Base-by-base conservation (phyloP, 768 basidiomycete genomes). In the Tubosaeta sp. region DNA sequence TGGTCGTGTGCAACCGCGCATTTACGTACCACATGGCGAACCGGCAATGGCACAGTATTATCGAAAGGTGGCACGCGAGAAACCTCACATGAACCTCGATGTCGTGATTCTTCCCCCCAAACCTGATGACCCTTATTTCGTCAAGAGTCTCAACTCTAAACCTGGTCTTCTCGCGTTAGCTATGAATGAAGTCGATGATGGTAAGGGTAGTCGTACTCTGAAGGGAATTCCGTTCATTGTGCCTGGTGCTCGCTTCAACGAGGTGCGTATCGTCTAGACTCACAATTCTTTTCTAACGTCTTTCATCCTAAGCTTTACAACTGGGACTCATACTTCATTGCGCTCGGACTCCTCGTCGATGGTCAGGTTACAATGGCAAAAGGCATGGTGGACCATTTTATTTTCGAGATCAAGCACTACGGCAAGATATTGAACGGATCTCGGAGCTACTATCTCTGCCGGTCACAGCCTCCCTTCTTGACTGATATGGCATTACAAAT, bases 401-500 rank as follows among this genome's bases (percentile, higher is more conserved):
- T 96, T 64, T 99, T 98, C 67, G 93, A 98, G 76, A 96, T 99
- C 76, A 92, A 85, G 73, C 90, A 96, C 71, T 96, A 96, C 66
- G 89, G 90, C 74, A 94, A 95, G 72, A 94, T 94, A 61, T 73
- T 98, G 58, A 99, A 99, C 68, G 95, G 95, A 55, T 94, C 87
- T 69, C 87, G 95, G 61, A 90, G 89, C 66, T 87, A 85, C 79
- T 99, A 99, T 69, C 83, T 99, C 51, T 90, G 89, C 68, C 87
- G 95, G 55, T 89, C 93, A 12, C 95, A 99, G 66, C 95, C 95
- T 27, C 95, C 95, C 2, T 99, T 99, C 87, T 78, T 98, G 42
- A 98, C 95, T 40, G 95, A 99, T 68, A 93, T 99, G 86, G 93
- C 94, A 0, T 78, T 98, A 34, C 96, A 98, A 68, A 95, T 97